Evolutionary conservation across 352 stramenopile genomes (phyloP), one percentile per base, ranked within the genome.

Genomic region (Phytopythium mirpurense): DNA sequence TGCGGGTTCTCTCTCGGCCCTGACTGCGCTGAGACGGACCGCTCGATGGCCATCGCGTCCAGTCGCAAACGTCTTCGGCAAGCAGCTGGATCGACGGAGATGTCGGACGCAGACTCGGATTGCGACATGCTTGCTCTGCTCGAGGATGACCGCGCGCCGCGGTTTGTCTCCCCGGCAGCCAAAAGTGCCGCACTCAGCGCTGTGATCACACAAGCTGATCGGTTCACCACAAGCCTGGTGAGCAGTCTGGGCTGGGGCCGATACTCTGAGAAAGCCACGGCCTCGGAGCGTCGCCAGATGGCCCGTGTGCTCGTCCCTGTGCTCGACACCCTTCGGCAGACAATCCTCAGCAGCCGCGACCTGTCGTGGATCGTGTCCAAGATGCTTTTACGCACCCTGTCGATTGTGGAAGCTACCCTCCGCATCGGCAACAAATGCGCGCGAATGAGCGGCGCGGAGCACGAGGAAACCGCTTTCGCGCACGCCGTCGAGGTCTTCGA

Each of bases 351-450:
- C n/a, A 56, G 60, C 38, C 55, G 56, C 31, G 53, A 77, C 51
- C 59, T 74, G 21, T 72, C 57, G 27, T 85, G 69, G 61, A 56
- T 66, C 5, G 64, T 42, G 31, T 54, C 60, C 34, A 72, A 67
- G 43, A 62, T 78, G 54, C 31, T 80, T 48, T n/a, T 70, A 11
- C 81, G 77, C 31, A 31, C 75, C 19, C 51, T 85, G 26, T 70
- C 69, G 34, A 67, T 70, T n/a, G 70, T 80, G 29, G 74, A 85
- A 44, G 36, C 69, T 29, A 58, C 54, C 11, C 34, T 85, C 14
- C 71, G 74, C 10, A 64, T 85, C 43, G 74, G 66, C 18, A 80
- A 72, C 56, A 60, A 26, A 16, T 42, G 37, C 47, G 34, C 18
- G 34, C 31, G 21, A 32, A 31, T 54, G 18, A 37, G 32, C 21